These are phyloP conservation scores for Mycosphaerella sp. DNA, from an alignment of 2,329 filamentous ascomycete genomes.

Conservation along the genomic window DNA sequence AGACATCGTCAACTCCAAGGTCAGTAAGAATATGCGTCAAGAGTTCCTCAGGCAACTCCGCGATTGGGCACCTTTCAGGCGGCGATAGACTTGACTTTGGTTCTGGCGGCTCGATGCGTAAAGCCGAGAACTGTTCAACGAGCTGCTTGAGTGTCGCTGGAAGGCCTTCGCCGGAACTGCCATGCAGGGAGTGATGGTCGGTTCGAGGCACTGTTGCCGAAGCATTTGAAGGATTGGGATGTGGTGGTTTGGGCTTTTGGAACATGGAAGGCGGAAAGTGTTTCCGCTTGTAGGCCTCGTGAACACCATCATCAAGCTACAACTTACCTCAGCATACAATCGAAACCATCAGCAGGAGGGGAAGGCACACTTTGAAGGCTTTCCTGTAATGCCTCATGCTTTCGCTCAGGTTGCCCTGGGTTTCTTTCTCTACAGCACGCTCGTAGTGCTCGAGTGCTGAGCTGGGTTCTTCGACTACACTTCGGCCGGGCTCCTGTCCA, in stretches of 20 bases:
- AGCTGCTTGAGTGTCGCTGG: slow-evolving; percentile 58
- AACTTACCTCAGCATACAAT: slow-evolving; percentile 30
- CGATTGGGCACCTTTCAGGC: slow-evolving; percentile 72
- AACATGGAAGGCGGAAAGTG: slow-evolving; percentile 66
- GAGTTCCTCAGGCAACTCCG: slow-evolving; percentile 74
- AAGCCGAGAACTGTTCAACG: slow-evolving; percentile 65
- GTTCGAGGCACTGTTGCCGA: slow-evolving; percentile 48
- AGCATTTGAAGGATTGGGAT: slow-evolving; percentile 40
- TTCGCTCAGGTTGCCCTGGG: slow-evolving; percentile 76
- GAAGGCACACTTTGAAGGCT: slow-evolving; percentile 66
- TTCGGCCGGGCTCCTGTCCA: slow-evolving; percentile 37
- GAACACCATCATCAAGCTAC: slow-evolving; percentile 76
- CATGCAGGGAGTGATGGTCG: slow-evolving; percentile 51
- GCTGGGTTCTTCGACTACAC: slow-evolving; percentile 48
- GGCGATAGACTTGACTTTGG: slow-evolving; percentile 66
- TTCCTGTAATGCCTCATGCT: slow-evolving; percentile 82
- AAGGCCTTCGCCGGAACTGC: slow-evolving; percentile 30
- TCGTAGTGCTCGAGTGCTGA: slow-evolving; percentile 92
- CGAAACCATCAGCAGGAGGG: neutral
- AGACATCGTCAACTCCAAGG: slow-evolving; percentile 67
- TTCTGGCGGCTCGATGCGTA: slow-evolving; percentile 62
- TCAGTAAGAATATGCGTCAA: slow-evolving; percentile 70
- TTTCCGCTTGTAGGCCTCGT: slow-evolving; percentile 83
- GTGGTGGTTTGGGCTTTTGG: slow-evolving; percentile 44
- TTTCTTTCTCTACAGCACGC: slow-evolving; percentile 81